A percentile compares a stretch with the other conserved stretches of the same genome.
These are phyloP conservation scores for Colletotrichum sp. DNA, from an alignment of 2,329 filamentous ascomycete species.

Conservation along the genomic window DNA sequence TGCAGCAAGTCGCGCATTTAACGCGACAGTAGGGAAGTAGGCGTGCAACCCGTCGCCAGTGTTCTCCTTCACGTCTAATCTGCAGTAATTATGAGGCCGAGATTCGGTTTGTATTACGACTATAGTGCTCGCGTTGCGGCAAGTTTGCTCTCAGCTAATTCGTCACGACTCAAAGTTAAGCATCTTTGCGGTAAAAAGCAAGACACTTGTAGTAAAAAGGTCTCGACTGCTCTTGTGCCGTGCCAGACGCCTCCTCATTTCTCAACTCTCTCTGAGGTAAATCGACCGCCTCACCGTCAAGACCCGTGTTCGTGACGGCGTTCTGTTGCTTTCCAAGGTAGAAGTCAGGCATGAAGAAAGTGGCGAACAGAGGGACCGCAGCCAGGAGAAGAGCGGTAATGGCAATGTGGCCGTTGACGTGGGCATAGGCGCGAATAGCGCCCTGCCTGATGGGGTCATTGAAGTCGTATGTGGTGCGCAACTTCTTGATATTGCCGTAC, in stretches of 20 bases:
- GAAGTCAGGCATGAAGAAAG: constrained; percentile 46
- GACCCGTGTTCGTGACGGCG: constrained; percentile 35
- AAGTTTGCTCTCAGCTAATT: no score
- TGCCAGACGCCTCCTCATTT: background rate
- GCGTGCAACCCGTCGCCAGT: no score
- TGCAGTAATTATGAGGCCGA: background rate
- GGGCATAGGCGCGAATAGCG: constrained; percentile 39
- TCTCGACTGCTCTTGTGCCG: background rate
- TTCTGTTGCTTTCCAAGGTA: constrained; percentile 40
- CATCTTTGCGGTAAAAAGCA: background rate
- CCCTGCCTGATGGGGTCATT: constrained; percentile 39
- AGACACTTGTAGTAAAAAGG: background rate
- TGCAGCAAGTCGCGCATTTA: background rate
- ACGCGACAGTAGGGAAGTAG: fast-evolving
- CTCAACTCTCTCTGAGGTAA: background rate
- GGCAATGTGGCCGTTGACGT: constrained; percentile 39
- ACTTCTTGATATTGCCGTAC: constrained; percentile 38
- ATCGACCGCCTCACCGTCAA: constrained; percentile 31
- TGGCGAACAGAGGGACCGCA: constrained; percentile 34
- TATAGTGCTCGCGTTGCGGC: background rate
- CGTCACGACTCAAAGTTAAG: fast-evolving
- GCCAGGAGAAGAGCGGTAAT: constrained; percentile 34
- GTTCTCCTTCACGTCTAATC: background rate
- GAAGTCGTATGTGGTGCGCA: constrained; percentile 35
- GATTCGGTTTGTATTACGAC: background rate